Evolutionary conservation across 1,139 yeast genomes (phyloP).

Genomic region (Tardiomyces blankii): DNA sequence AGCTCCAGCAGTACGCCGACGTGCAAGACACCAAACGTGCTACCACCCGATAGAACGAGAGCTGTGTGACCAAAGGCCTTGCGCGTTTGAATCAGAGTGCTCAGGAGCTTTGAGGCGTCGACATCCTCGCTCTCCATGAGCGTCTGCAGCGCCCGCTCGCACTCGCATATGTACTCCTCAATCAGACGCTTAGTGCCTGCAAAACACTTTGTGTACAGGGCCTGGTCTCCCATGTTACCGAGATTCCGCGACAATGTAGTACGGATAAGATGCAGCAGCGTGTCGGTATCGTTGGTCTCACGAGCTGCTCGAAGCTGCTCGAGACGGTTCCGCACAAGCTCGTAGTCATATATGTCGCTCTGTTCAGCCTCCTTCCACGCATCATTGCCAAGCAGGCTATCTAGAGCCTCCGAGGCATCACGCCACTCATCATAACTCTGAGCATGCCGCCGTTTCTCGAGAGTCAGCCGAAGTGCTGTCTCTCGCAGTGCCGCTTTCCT

Average conservation of each 20-base stretch:
- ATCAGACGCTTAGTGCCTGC: slow-evolving; percentile 80
- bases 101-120: slow-evolving; percentile 59
- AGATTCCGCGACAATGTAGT: slow-evolving; percentile 79
- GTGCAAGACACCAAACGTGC: slow-evolving; percentile 86
- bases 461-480: not conserved
- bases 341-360: slow-evolving; percentile 61
- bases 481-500: slow-evolving; percentile 2
- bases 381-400: slow-evolving; percentile 49
- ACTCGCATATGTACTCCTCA: slow-evolving; percentile 74
- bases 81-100: slow-evolving; percentile 77
- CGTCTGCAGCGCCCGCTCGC: slow-evolving; percentile 48
- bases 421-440: slow-evolving; percentile 65
- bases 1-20: slow-evolving; percentile 83
- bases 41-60: slow-evolving; percentile 86
- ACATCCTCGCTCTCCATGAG: slow-evolving; percentile 23
- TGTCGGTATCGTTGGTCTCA: slow-evolving; percentile 41
- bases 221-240: slow-evolving; percentile 80
- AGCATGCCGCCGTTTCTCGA: slow-evolving; percentile 21
- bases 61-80: slow-evolving; percentile 93
- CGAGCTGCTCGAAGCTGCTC: slow-evolving; percentile 55
- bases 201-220: slow-evolving; percentile 64
- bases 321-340: slow-evolving; percentile 43
- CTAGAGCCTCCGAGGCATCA: slow-evolving; percentile 50
- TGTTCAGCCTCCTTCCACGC: slow-evolving; percentile 49
- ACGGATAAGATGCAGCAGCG: slow-evolving; percentile 60